Evolutionary conservation across 2,329 filamentous ascomycete genomes (phyloP).

Genomic region (Aspergillus pseudonomiae): DNA sequence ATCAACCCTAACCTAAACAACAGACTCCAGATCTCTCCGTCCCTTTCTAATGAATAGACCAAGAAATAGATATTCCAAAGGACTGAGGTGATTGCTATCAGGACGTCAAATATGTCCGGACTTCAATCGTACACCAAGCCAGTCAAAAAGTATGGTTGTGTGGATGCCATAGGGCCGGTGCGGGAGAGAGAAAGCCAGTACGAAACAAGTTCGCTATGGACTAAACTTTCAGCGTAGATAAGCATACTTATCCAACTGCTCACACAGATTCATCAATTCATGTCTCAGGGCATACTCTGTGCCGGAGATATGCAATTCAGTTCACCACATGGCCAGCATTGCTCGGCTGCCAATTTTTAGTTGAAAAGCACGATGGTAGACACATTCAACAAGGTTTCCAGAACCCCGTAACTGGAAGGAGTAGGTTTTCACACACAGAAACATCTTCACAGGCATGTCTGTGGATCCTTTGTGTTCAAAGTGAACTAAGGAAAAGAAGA

Average conservation of each 20-base stretch:
- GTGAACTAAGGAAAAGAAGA: not conserved
- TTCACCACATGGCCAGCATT: constrained; percentile 19
- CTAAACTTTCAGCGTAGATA: not conserved
- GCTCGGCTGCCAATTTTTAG: not conserved
- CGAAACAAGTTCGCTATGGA: not conserved
- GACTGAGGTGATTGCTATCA: not conserved
- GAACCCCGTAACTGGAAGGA: constrained; percentile 12
- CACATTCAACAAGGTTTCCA: constrained; percentile 14
- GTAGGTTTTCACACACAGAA: not conserved
- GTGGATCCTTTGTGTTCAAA: not conserved
- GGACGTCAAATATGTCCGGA: not conserved
- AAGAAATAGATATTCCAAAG: constrained; percentile 1
- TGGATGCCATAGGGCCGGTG: not conserved
- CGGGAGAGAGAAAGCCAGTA: not conserved
- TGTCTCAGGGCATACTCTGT: constrained; percentile 15
- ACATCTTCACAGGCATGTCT: not conserved
- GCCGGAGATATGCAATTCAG: constrained; percentile 7
- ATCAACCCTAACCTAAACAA: constrained; percentile 9
- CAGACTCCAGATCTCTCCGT: constrained; percentile 17
- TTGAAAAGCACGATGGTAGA: not conserved
- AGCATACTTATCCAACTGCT: not conserved
- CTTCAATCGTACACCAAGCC: constrained; percentile 10
- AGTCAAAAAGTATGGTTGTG: not conserved
- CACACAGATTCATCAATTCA: constrained; percentile 12
- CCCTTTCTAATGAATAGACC: constrained; percentile 16